phyloP scores from a whole-genome alignment of 2,329 filamentous ascomycete genomes.

The Colletotrichum tropicicola region DNA sequence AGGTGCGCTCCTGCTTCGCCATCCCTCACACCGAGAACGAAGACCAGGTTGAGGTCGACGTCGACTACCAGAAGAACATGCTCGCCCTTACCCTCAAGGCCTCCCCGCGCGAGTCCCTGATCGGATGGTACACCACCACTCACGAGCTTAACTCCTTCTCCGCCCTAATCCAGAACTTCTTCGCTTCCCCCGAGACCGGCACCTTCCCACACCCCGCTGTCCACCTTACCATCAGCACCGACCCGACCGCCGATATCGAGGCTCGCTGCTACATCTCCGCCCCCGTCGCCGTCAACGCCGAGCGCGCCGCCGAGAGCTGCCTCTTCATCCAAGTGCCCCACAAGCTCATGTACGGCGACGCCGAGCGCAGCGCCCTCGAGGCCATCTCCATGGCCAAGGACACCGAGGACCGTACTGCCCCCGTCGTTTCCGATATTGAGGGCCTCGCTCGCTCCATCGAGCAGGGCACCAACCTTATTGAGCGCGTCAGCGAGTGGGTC shows the following conservation, averaged over 20 bases:
- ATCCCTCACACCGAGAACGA: constrained; percentile 98
- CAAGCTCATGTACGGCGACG: constrained; percentile 88
- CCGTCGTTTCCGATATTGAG: constrained; percentile 88
- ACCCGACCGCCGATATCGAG: constrained; percentile 87
- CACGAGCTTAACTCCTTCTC: constrained; percentile 98
- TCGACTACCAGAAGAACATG: constrained; percentile 99
- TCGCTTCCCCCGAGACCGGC: constrained; percentile 94
- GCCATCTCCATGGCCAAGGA: constrained; percentile 86
- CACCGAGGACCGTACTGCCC: constrained; percentile 75
- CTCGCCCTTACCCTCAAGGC: constrained; percentile 93
- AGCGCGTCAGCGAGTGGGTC: constrained; percentile 91
- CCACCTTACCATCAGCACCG: constrained; percentile 93
- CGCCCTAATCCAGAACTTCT: constrained; percentile 99
- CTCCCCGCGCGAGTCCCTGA: constrained; percentile 89
- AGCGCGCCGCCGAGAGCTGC: constrained; percentile 94
- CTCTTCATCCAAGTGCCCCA: constrained; percentile 98
- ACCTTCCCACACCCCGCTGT: constrained; percentile 98
- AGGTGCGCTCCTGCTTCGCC: constrained; percentile 95
- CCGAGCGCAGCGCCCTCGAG: constrained; percentile 74
- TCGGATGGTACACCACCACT: constrained; percentile 98
- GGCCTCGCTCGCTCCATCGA: constrained; percentile 85
- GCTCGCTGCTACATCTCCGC: constrained; percentile 95
- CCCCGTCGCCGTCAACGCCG: constrained; percentile 92
- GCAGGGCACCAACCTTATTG: constrained; percentile 88
- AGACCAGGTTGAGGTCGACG: constrained; percentile 98